Evolutionary conservation across 805 yeast species (phyloP), one percentile per base, ranked within the genome.

Genomic region (Jamesozyma rosinii): DNA sequence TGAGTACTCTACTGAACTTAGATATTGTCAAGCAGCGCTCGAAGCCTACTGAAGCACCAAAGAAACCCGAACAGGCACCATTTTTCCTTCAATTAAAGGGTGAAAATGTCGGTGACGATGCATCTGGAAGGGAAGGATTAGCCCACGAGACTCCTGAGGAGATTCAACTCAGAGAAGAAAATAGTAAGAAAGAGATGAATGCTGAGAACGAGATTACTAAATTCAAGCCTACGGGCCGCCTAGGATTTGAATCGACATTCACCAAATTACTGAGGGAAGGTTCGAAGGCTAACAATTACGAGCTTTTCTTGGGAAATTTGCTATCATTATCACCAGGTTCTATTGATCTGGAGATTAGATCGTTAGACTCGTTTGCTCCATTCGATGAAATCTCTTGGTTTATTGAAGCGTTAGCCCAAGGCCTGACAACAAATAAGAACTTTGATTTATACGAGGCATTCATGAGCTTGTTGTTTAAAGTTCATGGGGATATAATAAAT

Each of bases 31-130:
- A 79, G 56, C 76, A 74, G 59, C 76, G 98, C 56, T 88, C 87
- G 59, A 90, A 86, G 64, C 97, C 98, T 19, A 79, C 70, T 41
- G 96, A 87, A 59, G 83, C 90, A 1, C 84, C 92, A 29, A 85
- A 84, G 68, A 84, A 80, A 50, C 86, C 95, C 1, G 83, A 83
- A 50, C 74, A 78, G 47, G 77, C 85, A 0, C 83, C 85, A 18
- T 92, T 94, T 63, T 94, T 94, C 70, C 68, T 92, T 46, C 75
- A 77, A 37, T 66, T 82, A 18, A 58, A 76, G 4, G 86, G 87
- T 26, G 77, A 72, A 41, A 69, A 69, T n/a, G 82, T 80, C 42
- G 89, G 88, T 45, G 86, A 81, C 55, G 74, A 77, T 24, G 87
- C 88, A 0, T 55, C 67, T 4, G 61, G 47, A 9, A 61, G 72